Evolutionary conservation across 1,284 basidiomycete genomes (phyloP).

Genomic region (Cryptococcus amylolentus): DNA sequence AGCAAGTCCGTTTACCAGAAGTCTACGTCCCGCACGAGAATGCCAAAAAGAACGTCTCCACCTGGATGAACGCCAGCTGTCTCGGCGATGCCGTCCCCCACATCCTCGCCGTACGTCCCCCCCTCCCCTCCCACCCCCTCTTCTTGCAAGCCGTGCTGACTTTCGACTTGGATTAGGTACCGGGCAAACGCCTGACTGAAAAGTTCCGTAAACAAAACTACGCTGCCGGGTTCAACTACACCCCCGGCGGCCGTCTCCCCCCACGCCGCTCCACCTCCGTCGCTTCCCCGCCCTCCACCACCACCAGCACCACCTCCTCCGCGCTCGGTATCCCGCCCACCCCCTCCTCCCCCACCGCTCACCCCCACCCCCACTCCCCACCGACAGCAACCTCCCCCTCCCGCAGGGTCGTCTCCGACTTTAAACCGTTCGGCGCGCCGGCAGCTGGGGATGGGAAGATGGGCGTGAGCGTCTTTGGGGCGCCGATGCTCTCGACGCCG

Average conservation of each 20-base stretch:
- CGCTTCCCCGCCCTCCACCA: slow-evolving; percentile 35
- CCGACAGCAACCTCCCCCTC: slow-evolving; percentile 54
- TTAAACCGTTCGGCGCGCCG: slow-evolving; percentile 77
- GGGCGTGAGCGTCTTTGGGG: slow-evolving; percentile 49
- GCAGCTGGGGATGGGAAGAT: slow-evolving; percentile 6
- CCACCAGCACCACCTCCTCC: slow-evolving; percentile 43
- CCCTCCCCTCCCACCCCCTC: background rate
- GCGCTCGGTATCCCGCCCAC: slow-evolving; percentile 37
- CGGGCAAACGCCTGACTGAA: slow-evolving; percentile 87
- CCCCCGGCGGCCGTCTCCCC: slow-evolving; percentile 56
- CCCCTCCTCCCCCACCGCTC: slow-evolving; percentile 34
- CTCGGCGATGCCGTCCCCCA: slow-evolving; percentile 72
- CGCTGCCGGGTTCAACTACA: slow-evolving; percentile 52
- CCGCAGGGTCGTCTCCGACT: slow-evolving; percentile 80
- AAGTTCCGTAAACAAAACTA: slow-evolving; percentile 61
- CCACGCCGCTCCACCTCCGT: slow-evolving; percentile 50
- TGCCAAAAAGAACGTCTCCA: slow-evolving; percentile 81
- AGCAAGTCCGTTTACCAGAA: slow-evolving; percentile 92
- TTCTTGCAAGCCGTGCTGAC: background rate
- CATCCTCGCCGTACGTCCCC: slow-evolving; percentile 67
- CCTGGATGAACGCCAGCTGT: slow-evolving; percentile 73
- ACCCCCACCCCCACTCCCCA: too few relatives aligned
- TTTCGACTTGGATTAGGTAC: slow-evolving; percentile 58
- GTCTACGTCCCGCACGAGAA: slow-evolving; percentile 90
- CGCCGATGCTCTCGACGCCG: slow-evolving; percentile 37